Conservation (phyloP, 1,284 basidiomycete genomes). For the Malassezia obtusa region DNA sequence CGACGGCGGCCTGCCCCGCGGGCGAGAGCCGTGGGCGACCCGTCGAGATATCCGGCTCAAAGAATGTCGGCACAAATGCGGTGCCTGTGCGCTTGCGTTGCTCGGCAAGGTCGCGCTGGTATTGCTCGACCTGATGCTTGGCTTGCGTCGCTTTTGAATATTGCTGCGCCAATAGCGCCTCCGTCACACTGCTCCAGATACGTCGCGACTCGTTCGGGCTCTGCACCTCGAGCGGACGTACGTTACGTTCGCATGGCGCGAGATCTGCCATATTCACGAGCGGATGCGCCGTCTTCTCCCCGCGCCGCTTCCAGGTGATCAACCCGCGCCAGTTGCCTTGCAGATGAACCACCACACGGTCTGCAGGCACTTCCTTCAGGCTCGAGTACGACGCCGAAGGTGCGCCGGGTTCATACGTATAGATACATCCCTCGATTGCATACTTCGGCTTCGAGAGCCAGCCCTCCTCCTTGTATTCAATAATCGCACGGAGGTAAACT, state of each 20-base stretch:
- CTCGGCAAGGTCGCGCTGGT: conserved; percentile 32
- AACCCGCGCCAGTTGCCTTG: conserved; percentile 79
- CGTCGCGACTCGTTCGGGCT: conserved; percentile 70
- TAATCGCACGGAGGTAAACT: conserved; percentile 62
- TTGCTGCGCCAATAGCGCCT: conserved; percentile 66
- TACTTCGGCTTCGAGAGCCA: conserved; percentile 87
- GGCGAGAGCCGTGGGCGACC: conserved; percentile 66
- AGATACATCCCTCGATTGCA: conserved; percentile 78
- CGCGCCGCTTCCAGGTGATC: conserved; percentile 69
- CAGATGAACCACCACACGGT: conserved; percentile 67
- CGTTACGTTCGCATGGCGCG: conserved; percentile 67
- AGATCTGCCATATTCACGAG: conserved; percentile 70
- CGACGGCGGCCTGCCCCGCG: conserved; percentile 43
- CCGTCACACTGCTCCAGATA: conserved; percentile 70
- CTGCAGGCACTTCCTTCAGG: conserved; percentile 76
- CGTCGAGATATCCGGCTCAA: conserved; percentile 62
- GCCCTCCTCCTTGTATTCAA: conserved; percentile 95
- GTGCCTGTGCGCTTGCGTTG: conserved; percentile 24
- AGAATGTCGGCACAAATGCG: conserved; percentile 62
- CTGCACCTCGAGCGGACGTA: conserved; percentile 72
- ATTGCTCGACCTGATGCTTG: conserved; percentile 43
- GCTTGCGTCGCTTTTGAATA: conserved; percentile 52
- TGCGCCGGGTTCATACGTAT: conserved; percentile 57
- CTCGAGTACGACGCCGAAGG: conserved; percentile 64
- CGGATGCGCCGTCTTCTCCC: conserved; percentile 55